Evolutionary conservation across 768 basidiomycete species (phyloP), one percentile per base, ranked within the genome.

Genomic region (Sistotremastrum suecicum): DNA sequence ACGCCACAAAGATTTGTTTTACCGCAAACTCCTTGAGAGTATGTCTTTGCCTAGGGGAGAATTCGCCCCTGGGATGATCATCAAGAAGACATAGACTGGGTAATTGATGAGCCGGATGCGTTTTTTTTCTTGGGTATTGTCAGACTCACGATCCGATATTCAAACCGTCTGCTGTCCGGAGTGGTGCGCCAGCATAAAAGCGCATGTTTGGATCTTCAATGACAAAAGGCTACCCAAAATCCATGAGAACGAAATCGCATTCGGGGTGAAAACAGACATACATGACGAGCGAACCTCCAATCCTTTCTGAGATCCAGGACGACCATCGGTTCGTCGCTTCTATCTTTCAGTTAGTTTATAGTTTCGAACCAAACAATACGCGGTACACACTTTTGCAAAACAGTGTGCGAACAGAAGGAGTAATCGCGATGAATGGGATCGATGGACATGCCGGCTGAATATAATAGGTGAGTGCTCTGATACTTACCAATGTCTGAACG

Each of bases 11-110:
- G 39, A 56, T 69, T 37, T 20, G 20, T 20, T 20, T 20, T 51
- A 70, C 66, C 47, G 92, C 91, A 56, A 95, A 95, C 61, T 95
- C 92, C 59, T 94, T 94, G 51, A 97, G 67, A 2, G 88, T 88
- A 65, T 94, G 85, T 41, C 90, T 68, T 54, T 91, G 87, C 39
- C 91, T 69, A 6, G 91, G 89, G 6, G 81, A 78, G 56, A 92
- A 95, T 48, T 92, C 90, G 12, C 75, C 69, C 41, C 84, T 71
- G 2, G 90, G 87, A 37, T 75, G 67, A 54, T 89, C 85, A 51
- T 91, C 88, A 50, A 91, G 76, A 33, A 97, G 72, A 35, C 86
- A 82, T 46, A 97, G 64, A 42, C 84, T 86, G 53, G 29, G 8
- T 30, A 35, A 20, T 20, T 20, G 20, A 20, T 20, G 20, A 20